Base-by-base conservation (phyloP, 2,329 filamentous ascomycete species). In the Aspergillus eucalypticola region DNA sequence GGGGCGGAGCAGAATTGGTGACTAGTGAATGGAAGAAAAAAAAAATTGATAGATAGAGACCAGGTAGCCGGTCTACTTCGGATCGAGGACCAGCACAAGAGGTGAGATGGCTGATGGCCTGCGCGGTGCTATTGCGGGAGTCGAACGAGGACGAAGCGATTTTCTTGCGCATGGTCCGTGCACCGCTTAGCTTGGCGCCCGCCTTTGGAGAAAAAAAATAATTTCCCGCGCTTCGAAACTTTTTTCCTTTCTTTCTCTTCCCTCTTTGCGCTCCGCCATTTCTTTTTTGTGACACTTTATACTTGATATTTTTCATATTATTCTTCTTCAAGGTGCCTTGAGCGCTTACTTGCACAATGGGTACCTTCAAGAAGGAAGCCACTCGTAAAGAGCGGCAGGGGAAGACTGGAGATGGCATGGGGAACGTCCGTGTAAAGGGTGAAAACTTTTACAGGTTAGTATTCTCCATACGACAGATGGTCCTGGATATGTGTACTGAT, bases 361-460 rank as follows among this genome's bases (percentile, higher is more conserved):
- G 92, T 79, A 90, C 88, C 71, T 89, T 87, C 71, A 98, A 98
- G 84, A 97, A 97, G 79, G 94, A 98, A 80, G 88, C 87, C 66
- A 85, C 82, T 76, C 88, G 94, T 80, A 90, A 90, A 76, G 85
- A 84, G 81, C 90, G 92, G 76, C 88, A 97, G 84, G 92, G 91
- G 69, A 94, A 93, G 81, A 86, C 85, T 53, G 86, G 86, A 67
- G 90, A 95, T 86, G 92, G 92, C 76, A 92, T 96, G 86, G 88
- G 81, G 71, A 98, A 98, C 81, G 91, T 98, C 73, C 91, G 89
- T 72, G 84, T 88, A 70, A 99, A 99, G 82, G 95, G 95, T 80
- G 94, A 98, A 84, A 98, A 98, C 83, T 99, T 98, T 82, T 98
- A 98, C 82, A 88, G 91, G 84, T 89, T 81, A 66, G 83, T 52